Conservation (phyloP, 2,329 filamentous ascomycete genomes). For the Amylocarpus encephaloides region DNA sequence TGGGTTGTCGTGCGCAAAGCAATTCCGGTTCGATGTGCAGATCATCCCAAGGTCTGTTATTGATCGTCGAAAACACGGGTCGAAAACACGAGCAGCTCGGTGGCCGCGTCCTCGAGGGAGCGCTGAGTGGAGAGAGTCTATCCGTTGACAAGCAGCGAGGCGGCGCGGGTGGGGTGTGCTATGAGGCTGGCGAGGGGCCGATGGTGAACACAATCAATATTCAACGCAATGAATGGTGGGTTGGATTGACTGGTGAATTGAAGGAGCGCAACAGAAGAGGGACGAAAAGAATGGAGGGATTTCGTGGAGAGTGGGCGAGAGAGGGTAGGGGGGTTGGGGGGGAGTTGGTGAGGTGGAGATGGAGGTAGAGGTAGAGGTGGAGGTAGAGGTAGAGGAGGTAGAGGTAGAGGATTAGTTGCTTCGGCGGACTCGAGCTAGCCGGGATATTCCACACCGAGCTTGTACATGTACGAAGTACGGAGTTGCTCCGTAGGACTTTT, state of each 20-base stretch:
- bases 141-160: not conserved
- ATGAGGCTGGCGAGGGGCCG: not conserved
- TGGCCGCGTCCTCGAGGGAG: slow-evolving; percentile 1
- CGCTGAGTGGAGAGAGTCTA: not conserved
- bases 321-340: not conserved
- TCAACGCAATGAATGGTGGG: too few relatives aligned
- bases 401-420: not conserved
- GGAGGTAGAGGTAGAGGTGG: not conserved
- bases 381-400: not conserved
- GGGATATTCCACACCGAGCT: too few relatives aligned
- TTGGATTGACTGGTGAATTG: too few relatives aligned
- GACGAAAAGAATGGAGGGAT: not conserved
- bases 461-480: too few relatives aligned
- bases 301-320: not conserved
- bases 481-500: too few relatives aligned
- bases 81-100: not conserved
- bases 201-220: not conserved
- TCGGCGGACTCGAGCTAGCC: not conserved
- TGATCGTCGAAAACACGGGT: not conserved
- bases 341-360: not conserved
- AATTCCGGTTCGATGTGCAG: not conserved
- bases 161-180: slow-evolving; percentile 7
- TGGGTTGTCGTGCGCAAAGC: slow-evolving; percentile 17
- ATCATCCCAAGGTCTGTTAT: slow-evolving; percentile 4
- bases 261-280: not conserved